Evolutionary conservation across 352 stramenopile species (phyloP).

Genomic region (Globisporangium orthogonon): DNA sequence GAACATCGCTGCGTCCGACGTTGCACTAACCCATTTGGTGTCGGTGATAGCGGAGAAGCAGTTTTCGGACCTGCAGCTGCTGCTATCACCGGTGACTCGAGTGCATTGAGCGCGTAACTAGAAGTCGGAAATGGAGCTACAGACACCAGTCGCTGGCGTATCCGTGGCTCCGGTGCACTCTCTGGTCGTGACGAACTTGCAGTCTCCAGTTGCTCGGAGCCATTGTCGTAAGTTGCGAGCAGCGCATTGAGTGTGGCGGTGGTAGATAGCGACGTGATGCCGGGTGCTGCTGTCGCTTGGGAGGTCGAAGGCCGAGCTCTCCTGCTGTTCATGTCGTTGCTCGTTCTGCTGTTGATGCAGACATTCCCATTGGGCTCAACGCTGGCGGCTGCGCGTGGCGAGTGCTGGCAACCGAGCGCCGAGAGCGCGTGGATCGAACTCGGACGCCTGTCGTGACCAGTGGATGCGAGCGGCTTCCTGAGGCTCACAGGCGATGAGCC

Average conservation of each 20-base stretch:
- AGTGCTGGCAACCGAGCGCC: neutral
- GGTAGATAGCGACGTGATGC: constrained; percentile 13
- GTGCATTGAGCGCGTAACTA: neutral
- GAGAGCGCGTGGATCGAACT: constrained; percentile 4
- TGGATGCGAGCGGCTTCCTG: constrained; percentile 1
- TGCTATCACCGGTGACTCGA: neutral
- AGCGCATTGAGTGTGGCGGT: constrained; percentile 31
- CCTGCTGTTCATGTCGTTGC: neutral
- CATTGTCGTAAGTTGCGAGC: constrained; percentile 11
- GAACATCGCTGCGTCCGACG: constrained; percentile 31
- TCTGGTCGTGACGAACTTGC: constrained; percentile 1
- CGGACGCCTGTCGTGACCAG: neutral
- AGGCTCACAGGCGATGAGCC: constrained; percentile 9
- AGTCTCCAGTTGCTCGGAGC: constrained; percentile 2
- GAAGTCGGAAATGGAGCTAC: neutral
- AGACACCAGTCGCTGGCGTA: constrained; percentile 1
- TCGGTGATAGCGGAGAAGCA: constrained; percentile 6
- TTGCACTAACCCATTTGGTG: neutral
- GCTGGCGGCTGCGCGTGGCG: neutral
- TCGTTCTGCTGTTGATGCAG: neutral
- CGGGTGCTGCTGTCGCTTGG: neutral
- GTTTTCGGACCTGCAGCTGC: neutral
- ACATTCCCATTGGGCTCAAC: neutral
- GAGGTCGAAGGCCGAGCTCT: constrained; percentile 3
- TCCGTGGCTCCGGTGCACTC: constrained; percentile 5